Evolutionary conservation across 345 rosid genomes (phyloP), one percentile per base, ranked within the genome.

Genomic region (Populus davidiana): DNA sequence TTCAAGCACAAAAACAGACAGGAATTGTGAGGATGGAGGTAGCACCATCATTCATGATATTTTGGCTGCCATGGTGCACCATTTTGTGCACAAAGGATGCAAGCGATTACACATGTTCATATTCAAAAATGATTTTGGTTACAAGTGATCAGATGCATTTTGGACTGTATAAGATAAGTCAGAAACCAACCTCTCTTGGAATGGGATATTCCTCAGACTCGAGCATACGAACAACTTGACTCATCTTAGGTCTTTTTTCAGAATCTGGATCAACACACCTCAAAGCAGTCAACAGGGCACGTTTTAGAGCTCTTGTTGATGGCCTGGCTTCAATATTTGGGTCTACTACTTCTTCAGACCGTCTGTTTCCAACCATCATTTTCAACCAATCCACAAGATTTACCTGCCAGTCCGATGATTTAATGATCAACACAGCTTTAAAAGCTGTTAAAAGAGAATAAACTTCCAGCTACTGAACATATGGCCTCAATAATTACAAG

Each of bases 211-310:
- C 99, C 81, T 96, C 97, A 0, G 99, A 94, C 83, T 92, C 99
- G 14, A 94, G 97, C 98, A 96, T 96, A n/a, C 98, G 90, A 27
- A 89, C 98, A n/a, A 94, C 99, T 91, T 96, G 99, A 79, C 98
- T 80, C 99, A 96, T 96, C 87, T 90, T 92, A 6, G 98, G 98
- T 77, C 99, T 86, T 81, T 92, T 96, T 73, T 91, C 94, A 5
- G 94, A 89, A 84, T 93, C 92, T 6, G 95, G 98, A 86, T 96
- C 99, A 14, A 96, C 97, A 79, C 99, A 96, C 80, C 99, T 89
- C 83, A 96, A 70, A 69, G 99, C 98, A 69, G 98, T 96, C 86
- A 96, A 83, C 41, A 96, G 94, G 67, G 96, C 88, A 10, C 99
- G 92, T 73, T 96, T 96, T 39, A 96, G 80, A 49, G 93, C 92